Conservation (phyloP, 2,329 filamentous ascomycete genomes). For the Fusarium annulatum region DNA sequence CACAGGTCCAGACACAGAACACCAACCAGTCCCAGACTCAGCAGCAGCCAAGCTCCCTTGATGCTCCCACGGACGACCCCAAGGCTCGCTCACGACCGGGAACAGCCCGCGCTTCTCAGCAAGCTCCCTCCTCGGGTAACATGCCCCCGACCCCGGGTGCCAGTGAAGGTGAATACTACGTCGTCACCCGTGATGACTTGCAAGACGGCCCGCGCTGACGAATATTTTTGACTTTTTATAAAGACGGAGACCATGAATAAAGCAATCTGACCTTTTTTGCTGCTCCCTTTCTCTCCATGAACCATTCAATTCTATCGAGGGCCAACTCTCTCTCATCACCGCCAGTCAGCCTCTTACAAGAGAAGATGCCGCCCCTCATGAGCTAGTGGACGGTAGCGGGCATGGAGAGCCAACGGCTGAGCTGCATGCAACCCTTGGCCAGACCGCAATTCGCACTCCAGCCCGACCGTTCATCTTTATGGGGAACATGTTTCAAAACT, state of each 20-base stretch:
- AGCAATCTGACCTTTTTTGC: slow-evolving; percentile 19
- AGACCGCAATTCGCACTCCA: slow-evolving; percentile 11
- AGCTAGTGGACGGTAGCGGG: slow-evolving; percentile 26
- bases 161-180: slow-evolving; percentile 71
- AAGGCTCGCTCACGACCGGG: slow-evolving; percentile 64
- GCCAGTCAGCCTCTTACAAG: slow-evolving; percentile 18
- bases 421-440: neutral
- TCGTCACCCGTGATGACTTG: slow-evolving; percentile 49
- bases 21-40: slow-evolving; percentile 33
- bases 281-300: slow-evolving; percentile 11
- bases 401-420: slow-evolving; percentile 16
- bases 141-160: slow-evolving; percentile 70
- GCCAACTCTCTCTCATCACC: neutral
- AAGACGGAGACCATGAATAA: slow-evolving; percentile 55
- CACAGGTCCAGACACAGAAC: slow-evolving; percentile 24
- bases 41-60: slow-evolving; percentile 32
- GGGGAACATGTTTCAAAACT: slow-evolving; percentile 25
- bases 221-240: slow-evolving; percentile 36
- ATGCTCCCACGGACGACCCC: slow-evolving; percentile 43
- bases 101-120: slow-evolving; percentile 63
- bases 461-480: slow-evolving; percentile 10
- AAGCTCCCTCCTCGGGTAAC: slow-evolving; percentile 64
- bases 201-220: slow-evolving; percentile 48
- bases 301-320: slow-evolving; percentile 26
- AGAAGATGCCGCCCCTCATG: slow-evolving; percentile 6